Conservation (phyloP, 139 green algal genomes). For the Closterium sp. region DNA sequence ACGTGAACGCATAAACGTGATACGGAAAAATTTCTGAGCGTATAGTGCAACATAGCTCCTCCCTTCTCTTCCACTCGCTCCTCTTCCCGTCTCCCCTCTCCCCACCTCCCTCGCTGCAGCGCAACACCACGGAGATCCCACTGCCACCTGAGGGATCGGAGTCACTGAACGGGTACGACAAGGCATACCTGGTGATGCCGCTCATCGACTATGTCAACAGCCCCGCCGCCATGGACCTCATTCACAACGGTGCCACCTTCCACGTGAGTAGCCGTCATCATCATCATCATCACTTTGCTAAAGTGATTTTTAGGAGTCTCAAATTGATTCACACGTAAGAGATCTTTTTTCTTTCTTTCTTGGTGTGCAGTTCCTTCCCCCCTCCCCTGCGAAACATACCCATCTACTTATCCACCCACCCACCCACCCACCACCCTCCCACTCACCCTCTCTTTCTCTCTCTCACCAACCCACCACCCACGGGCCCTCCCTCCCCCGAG, state of each 20-base stretch:
- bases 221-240: constrained; percentile 29
- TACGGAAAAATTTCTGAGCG: too few relatives aligned
- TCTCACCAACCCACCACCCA: not conserved
- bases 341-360: too few relatives aligned
- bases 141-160: not conserved
- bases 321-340: too few relatives aligned
- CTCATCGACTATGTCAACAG: constrained; percentile 35
- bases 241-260: constrained; percentile 42
- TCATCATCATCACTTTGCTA: too few relatives aligned
- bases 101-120: not conserved
- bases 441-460: not conserved
- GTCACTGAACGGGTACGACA: not conserved
- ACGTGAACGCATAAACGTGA: too few relatives aligned
- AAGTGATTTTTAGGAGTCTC: too few relatives aligned
- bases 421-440: not conserved
- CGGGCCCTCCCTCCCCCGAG: too few relatives aligned
- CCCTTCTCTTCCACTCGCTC: too few relatives aligned
- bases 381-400: not conserved
- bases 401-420: not conserved
- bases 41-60: too few relatives aligned
- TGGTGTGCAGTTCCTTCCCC: not conserved
- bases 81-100: not conserved
- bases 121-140: not conserved
- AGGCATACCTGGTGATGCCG: constrained; percentile 21
- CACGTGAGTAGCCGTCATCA: not conserved